Conservation (phyloP, 495 filamentous ascomycete species). For the Hyaloscypha bicolor region DNA sequence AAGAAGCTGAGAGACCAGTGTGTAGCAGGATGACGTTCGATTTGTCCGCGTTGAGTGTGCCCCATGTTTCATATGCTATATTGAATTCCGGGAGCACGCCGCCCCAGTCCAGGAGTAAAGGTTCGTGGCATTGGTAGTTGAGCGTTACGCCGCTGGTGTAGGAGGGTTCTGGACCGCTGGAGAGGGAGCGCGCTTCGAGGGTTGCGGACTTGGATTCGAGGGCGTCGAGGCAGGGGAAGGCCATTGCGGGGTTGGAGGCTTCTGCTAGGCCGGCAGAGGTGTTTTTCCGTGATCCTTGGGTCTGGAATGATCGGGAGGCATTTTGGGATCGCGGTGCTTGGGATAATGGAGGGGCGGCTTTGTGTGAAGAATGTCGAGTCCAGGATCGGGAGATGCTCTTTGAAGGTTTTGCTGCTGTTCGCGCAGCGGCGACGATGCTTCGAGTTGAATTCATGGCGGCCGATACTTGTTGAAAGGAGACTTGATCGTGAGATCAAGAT, state of each 20-base stretch:
- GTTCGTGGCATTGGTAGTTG: constrained; percentile 69
- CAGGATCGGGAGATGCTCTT: constrained; percentile 4
- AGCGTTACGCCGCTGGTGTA: constrained; percentile 87
- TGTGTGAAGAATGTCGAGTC: constrained; percentile 13
- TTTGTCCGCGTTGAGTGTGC: constrained; percentile 73
- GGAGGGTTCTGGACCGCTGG: constrained; percentile 85
- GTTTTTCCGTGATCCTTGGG: background rate
- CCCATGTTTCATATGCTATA: constrained; percentile 95
- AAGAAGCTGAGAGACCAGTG: constrained; percentile 93
- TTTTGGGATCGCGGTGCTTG: background rate
- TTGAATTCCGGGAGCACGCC: constrained; percentile 83
- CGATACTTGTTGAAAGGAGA: background rate
- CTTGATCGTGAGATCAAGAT: constrained; percentile 6
- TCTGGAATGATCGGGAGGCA: constrained; percentile 12
- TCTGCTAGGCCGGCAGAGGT: constrained; percentile 30
- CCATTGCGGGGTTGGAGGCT: constrained; percentile 84
- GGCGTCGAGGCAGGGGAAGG: constrained; percentile 94
- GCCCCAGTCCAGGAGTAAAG: constrained; percentile 90
- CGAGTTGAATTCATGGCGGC: constrained; percentile 25
- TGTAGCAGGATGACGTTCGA: constrained; percentile 93
- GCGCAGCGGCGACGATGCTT: constrained; percentile 21
- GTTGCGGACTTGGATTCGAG: constrained; percentile 81
- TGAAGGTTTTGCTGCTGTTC: constrained; percentile 16
- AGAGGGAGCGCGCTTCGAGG: constrained; percentile 71
- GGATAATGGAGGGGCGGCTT: constrained; percentile 8